Evolutionary conservation across 2,329 filamentous ascomycete species (phyloP).

Genomic region (Clathrospora elynae): DNA sequence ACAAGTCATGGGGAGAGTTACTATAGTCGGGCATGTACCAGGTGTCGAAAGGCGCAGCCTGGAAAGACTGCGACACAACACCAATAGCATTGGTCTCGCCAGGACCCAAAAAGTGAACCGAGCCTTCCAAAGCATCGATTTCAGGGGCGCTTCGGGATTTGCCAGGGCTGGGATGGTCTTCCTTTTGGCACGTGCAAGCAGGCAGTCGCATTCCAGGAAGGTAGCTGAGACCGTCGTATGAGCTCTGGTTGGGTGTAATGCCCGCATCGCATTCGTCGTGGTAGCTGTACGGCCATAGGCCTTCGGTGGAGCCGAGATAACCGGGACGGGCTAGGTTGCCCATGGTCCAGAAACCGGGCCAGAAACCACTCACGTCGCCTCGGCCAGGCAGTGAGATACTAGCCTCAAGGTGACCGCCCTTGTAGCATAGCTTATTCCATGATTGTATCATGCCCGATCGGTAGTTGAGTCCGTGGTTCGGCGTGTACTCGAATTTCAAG

Average conservation of each 20-base stretch:
- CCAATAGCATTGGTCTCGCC: conserved; percentile 61
- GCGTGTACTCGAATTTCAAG: conserved; percentile 67
- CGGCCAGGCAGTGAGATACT: conserved; percentile 71
- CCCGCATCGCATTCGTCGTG: conserved; percentile 70
- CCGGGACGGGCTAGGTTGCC: conserved; percentile 73
- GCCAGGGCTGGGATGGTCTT: conserved; percentile 69
- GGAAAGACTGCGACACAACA: conserved; percentile 68
- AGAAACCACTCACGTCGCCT: conserved; percentile 71
- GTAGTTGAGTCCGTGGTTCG: conserved; percentile 69
- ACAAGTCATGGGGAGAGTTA: conserved; percentile 23
- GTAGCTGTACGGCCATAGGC: conserved; percentile 77
- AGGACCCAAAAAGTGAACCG: conserved; percentile 58
- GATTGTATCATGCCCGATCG: conserved; percentile 76
- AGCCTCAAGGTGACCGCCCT: conserved; percentile 70
- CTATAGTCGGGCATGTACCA: conserved; percentile 67
- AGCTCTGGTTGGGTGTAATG: conserved; percentile 74
- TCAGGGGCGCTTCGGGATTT: conserved; percentile 70
- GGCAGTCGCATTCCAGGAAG: conserved; percentile 73
- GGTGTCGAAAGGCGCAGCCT: conserved; percentile 71
- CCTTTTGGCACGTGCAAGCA: conserved; percentile 66
- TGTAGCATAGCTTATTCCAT: conserved; percentile 76
- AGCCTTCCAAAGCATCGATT: conserved; percentile 75
- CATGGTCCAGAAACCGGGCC: conserved; percentile 79
- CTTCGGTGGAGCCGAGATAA: conserved; percentile 71
- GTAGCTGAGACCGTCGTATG: conserved; percentile 67